Evolutionary conservation across 768 basidiomycete genomes (phyloP).

Genomic region (Sarcodon sp.): DNA sequence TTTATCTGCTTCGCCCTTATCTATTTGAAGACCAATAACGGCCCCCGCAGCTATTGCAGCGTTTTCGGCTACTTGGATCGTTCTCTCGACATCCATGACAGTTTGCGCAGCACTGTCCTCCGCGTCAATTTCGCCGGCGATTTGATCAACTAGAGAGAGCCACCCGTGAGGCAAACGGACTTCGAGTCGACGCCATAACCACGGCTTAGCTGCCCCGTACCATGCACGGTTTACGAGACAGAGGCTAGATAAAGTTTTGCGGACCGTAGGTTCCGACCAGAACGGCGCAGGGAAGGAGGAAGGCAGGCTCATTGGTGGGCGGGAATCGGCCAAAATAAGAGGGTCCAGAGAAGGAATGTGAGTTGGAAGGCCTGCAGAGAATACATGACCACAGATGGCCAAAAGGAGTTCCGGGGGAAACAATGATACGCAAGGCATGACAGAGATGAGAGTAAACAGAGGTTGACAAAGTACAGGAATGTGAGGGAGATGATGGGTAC

Average conservation of each 20-base stretch:
- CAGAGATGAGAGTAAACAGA: background rate
- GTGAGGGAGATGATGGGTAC: background rate
- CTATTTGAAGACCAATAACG: conserved; percentile 17
- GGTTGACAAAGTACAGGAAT: background rate
- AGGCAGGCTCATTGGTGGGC: conserved; percentile 47
- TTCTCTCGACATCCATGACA: conserved; percentile 48
- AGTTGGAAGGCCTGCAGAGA: conserved; percentile 47
- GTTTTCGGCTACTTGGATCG: conserved; percentile 53
- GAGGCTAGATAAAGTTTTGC: conserved; percentile 54
- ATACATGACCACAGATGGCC: conserved; percentile 62
- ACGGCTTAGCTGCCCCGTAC: conserved; percentile 77
- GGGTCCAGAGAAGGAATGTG: conserved; percentile 56
- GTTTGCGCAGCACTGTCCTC: conserved; percentile 29
- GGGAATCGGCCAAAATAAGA: conserved; percentile 27
- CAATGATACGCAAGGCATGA: conserved; percentile 17
- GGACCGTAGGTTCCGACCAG: conserved; percentile 55
- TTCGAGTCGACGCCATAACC: conserved; percentile 78
- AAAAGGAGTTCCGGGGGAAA: conserved; percentile 66
- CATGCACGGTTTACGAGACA: conserved; percentile 70
- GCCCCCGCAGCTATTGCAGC: conserved; percentile 41
- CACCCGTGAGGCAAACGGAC: conserved; percentile 77
- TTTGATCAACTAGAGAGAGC: conserved; percentile 71
- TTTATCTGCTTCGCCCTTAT: conserved; percentile 28
- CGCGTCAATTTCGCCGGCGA: conserved; percentile 61
- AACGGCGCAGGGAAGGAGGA: conserved; percentile 61